Percentiles rank a stretch among this genome's conserved stretches.
These are phyloP conservation scores for Thielaviopsis populi DNA, from an alignment of 2,329 filamentous ascomycete species.

Conservation along the genomic window DNA sequence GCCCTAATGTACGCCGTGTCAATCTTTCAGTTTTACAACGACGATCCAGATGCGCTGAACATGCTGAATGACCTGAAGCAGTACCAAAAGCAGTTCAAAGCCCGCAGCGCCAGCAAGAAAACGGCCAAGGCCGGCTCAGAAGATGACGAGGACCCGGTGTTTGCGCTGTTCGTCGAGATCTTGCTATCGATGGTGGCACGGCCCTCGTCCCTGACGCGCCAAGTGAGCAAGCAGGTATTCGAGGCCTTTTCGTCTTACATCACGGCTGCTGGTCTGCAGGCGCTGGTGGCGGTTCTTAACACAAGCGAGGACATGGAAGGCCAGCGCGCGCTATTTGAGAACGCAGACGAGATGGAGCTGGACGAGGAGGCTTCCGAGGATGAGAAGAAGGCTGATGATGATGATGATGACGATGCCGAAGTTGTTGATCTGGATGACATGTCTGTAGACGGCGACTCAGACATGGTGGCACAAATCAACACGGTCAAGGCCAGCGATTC, in stretches of 20 bases:
- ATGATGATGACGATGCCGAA: constrained; percentile 20
- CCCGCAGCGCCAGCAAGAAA: constrained; percentile 30
- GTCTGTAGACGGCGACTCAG: constrained; percentile 29
- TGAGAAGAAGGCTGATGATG: background rate
- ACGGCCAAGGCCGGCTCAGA: constrained; percentile 28
- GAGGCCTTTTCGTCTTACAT: constrained; percentile 63
- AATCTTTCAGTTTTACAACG: constrained; percentile 78
- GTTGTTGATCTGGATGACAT: constrained; percentile 38
- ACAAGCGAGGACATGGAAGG: constrained; percentile 71
- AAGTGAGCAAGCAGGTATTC: constrained; percentile 80
- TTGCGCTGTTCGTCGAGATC: constrained; percentile 63
- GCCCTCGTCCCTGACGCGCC: constrained; percentile 68
- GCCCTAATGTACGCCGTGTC: constrained; percentile 71
- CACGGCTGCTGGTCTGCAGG: constrained; percentile 54
- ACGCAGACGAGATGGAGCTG: constrained; percentile 34
- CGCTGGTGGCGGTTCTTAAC: constrained; percentile 51
- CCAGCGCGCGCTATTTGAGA: constrained; percentile 71
- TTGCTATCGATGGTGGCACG: constrained; percentile 80
- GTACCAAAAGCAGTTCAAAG: constrained; percentile 53
- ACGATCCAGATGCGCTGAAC: constrained; percentile 70
- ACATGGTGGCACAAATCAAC: constrained; percentile 19
- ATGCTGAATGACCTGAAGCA: constrained; percentile 69
- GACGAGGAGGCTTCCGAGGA: constrained; percentile 8
- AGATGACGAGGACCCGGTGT: constrained; percentile 29
- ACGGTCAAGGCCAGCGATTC: constrained; percentile 24